Evolutionary conservation across 345 rosid genomes (phyloP).

Genomic region (Alliaria petiolata): DNA sequence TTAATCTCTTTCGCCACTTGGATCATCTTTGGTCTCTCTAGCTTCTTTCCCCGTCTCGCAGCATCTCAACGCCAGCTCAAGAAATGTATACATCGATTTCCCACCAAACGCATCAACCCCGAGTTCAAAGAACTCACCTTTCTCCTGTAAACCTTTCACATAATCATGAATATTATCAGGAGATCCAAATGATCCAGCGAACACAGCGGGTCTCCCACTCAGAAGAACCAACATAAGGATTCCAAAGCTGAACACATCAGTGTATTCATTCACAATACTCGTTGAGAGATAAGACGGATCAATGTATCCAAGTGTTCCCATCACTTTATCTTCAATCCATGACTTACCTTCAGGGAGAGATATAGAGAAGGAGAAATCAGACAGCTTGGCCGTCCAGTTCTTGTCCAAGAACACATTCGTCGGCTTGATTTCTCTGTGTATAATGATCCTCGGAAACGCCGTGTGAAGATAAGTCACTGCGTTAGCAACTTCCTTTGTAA

Average conservation of each 20-base stretch:
- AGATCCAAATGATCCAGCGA: not conserved
- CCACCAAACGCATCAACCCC: not conserved
- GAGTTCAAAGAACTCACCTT: not conserved
- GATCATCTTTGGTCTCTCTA: slow-evolving; percentile 12
- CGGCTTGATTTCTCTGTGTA: slow-evolving; percentile 13
- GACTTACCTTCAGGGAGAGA: slow-evolving; percentile 21
- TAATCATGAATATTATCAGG: not conserved
- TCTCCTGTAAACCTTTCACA: not conserved
- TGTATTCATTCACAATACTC: not conserved
- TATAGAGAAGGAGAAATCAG: slow-evolving; percentile 18
- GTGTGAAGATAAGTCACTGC: slow-evolving; percentile 22
- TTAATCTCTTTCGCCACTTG: slow-evolving; percentile 11
- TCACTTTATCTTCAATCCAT: not conserved
- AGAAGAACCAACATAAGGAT: slow-evolving; percentile 13
- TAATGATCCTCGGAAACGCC: not conserved
- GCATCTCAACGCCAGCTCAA: slow-evolving; percentile 7
- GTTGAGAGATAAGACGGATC: not conserved
- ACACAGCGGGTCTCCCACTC: not conserved
- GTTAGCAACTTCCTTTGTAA: not conserved
- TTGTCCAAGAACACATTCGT: slow-evolving; percentile 18
- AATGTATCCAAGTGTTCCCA: slow-evolving; percentile 13
- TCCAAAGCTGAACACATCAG: slow-evolving; percentile 22
- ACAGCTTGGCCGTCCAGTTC: slow-evolving; percentile 9
- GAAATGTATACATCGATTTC: slow-evolving; percentile 3
- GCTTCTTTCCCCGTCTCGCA: not conserved